Base-by-base conservation (phyloP, 768 basidiomycete genomes). In the Kwoniella europaea region DNA sequence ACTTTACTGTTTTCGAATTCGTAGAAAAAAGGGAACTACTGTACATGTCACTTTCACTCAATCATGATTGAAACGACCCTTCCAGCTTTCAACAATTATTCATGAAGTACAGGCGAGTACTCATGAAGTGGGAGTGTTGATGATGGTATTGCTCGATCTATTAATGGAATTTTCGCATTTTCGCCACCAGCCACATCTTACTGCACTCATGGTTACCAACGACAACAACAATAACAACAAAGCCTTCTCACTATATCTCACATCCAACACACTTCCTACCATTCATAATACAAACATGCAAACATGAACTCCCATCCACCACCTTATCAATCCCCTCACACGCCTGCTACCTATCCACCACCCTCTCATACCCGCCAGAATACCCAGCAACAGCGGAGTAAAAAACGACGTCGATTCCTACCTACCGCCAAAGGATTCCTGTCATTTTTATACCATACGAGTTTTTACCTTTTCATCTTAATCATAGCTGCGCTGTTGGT, bases 381-480 rank as follows among this genome's bases (percentile, higher is more conserved):
- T 10, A 20, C 41, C 2, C 55, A 65, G 20, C 10, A 15, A 1
- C 56, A 56, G 15, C n/a, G 56, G 5, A 58, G 27, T 6, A 42
- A 43, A 13, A 22, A 68, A n/a, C 42, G 22, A n/a, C 62, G 63
- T 18, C 44, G 62, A 65, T 63, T 9, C 12, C 15, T 57, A 20
- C 63, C 54, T n/a, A 65, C 56, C 13, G 2, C 20, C 10, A 27
- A 46, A 18, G 58, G 71, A 10, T 55, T 75, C 22, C 20, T n/a
- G 10, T 73, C 74, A 4, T 67, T 79, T 12, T 65, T 79, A n/a
- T 82, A 82, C 55, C 79, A 80, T 24, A 46, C 72, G 7, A 76
- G 74, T 16, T 82, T 82, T 64, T 72, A 68, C 10, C 54, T 79
- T 5, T 73, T 77, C 65, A 68, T 82, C 18, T 24, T 76, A 0